A percentile compares a stretch with the other conserved stretches of the same genome.
These are phyloP conservation scores for Eustoma russellianum DNA, from an alignment of 257 asterid genomes.

Conservation along the genomic window DNA sequence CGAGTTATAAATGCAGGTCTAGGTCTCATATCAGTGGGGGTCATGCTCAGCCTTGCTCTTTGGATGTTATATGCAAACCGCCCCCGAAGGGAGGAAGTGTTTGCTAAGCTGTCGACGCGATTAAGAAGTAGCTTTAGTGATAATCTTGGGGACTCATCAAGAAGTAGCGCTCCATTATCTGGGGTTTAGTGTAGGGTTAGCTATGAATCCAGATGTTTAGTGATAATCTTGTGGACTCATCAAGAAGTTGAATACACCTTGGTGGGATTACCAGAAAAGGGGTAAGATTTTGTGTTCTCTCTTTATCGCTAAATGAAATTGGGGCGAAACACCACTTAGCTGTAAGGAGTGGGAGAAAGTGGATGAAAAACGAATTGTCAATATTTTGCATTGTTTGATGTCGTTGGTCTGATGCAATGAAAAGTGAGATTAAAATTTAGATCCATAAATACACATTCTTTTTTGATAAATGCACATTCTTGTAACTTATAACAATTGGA, in stretches of 20 bases:
- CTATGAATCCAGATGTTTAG: neutral
- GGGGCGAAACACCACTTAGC: constrained; percentile 62
- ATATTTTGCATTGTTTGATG: neutral
- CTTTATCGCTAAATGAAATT: constrained; percentile 32
- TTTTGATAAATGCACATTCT: no score
- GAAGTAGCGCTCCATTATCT: constrained; percentile 34
- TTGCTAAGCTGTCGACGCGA: constrained; percentile 53
- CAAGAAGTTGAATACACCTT: no score
- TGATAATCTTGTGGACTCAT: no score
- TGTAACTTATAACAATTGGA: neutral
- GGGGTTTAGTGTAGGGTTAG: constrained; percentile 29
- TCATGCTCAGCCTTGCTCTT: constrained; percentile 81
- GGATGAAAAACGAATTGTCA: no score
- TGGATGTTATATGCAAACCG: constrained; percentile 95
- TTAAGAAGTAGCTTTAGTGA: constrained; percentile 49
- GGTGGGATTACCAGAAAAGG: neutral
- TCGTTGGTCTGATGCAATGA: neutral
- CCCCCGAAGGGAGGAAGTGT: constrained; percentile 99
- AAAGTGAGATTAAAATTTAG: neutral
- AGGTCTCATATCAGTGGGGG: constrained; percentile 73
- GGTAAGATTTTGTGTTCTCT: constrained; percentile 9
- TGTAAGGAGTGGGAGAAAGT: neutral
- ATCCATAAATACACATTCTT: no score
- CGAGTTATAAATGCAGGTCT: constrained; percentile 57
- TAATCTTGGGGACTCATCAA: constrained; percentile 18